Conservation (phyloP, 495 filamentous ascomycete genomes). For the Lophiostoma macrostomum region DNA sequence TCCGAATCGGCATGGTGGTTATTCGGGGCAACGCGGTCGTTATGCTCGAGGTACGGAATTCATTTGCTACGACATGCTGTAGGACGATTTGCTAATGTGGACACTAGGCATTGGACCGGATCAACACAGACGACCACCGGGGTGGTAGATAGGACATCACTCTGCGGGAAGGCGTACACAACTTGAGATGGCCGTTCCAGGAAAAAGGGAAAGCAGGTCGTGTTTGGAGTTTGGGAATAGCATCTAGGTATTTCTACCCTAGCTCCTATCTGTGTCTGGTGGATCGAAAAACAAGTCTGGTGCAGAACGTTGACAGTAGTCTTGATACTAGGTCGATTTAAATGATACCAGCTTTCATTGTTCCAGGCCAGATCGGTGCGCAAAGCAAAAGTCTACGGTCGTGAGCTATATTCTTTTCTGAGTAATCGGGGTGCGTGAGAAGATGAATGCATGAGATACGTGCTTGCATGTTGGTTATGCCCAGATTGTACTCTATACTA, state of each 20-base stretch:
- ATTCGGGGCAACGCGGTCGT: constrained; percentile 34
- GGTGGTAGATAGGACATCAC: constrained; percentile 7
- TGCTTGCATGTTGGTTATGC: too few species aligned
- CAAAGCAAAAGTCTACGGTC: background rate
- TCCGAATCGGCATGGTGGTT: constrained; percentile 87
- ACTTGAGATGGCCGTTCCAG: background rate
- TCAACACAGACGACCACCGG: constrained; percentile 34
- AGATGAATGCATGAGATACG: too few species aligned
- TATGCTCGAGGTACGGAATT: constrained; percentile 63
- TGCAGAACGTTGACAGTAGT: background rate
- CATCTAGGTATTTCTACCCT: constrained; percentile 3
- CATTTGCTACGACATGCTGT: constrained; percentile 8
- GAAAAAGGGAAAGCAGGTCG: too few species aligned
- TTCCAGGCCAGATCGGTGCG: background rate
- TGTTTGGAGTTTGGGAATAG: too few species aligned
- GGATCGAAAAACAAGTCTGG: too few species aligned
- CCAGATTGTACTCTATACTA: constrained; percentile 34
- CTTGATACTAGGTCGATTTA: background rate
- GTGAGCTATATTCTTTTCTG: too few species aligned
- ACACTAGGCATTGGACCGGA: constrained; percentile 57
- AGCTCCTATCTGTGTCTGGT: background rate
- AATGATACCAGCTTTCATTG: constrained; percentile 10
- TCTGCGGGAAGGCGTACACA: background rate
- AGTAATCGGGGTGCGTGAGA: too few species aligned
- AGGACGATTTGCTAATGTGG: constrained; percentile 31